phyloP scores from a whole-genome alignment of 129 eudicot species.

The Tanacetum coccineum region DNA sequence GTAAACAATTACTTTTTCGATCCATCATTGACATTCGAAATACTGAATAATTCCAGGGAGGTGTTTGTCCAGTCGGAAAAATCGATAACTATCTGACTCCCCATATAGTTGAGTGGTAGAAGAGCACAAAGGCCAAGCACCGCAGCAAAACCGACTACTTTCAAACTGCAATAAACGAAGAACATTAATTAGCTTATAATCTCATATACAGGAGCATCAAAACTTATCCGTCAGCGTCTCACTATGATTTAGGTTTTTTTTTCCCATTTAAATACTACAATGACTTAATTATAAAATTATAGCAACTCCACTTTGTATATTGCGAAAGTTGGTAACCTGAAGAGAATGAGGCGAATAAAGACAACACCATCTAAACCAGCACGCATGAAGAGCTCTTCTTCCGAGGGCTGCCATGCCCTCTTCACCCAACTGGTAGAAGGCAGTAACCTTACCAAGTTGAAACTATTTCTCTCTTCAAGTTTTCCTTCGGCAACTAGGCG shows the following conservation, averaged over 20 bases:
- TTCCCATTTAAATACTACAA: constrained; percentile 4
- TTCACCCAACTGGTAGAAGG: constrained; percentile 81
- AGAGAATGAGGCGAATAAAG: constrained; percentile 65
- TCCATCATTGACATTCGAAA: constrained; percentile 91
- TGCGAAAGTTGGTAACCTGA: constrained; percentile 46
- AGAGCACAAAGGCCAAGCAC: constrained; percentile 71
- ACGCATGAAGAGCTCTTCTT: constrained; percentile 57
- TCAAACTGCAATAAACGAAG: constrained; percentile 56
- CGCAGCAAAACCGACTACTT: constrained; percentile 61
- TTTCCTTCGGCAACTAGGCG: constrained; percentile 69
- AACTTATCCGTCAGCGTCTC: constrained; percentile 7
- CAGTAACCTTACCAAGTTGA: constrained; percentile 49
- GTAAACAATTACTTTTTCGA: constrained; percentile 53
- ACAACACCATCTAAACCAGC: constrained; percentile 95
- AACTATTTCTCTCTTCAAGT: constrained; percentile 32
- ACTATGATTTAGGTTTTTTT: neutral
- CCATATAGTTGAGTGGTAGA: constrained; percentile 79
- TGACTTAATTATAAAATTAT: neutral
- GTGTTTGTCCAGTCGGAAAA: constrained; percentile 52
- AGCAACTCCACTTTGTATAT: neutral
- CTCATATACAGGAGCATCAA: constrained; percentile 1
- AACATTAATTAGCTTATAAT: constrained; percentile 22
- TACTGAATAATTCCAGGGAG: constrained; percentile 75
- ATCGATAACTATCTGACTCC: constrained; percentile 65
- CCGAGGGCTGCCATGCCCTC: constrained; percentile 68